These are phyloP conservation scores for Lichina pygmaea DNA, from an alignment of 495 filamentous ascomycete species.

Conservation along the genomic window DNA sequence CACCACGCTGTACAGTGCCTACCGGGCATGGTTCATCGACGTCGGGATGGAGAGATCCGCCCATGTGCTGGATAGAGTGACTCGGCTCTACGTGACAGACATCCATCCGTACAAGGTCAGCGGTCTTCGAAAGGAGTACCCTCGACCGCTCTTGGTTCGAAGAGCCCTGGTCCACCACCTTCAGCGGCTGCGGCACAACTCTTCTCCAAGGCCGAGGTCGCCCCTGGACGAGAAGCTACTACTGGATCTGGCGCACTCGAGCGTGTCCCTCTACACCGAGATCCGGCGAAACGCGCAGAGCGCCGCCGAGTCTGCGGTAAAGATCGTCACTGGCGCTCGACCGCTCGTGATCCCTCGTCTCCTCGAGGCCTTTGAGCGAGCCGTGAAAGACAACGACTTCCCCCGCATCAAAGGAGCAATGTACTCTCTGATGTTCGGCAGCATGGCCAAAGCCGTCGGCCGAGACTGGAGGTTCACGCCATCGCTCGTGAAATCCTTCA, in stretches of 20 bases:
- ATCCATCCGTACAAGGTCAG: slow-evolving; percentile 81
- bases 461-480: slow-evolving; percentile 87
- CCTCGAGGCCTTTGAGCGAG: slow-evolving; percentile 48
- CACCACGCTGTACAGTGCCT: slow-evolving; percentile 72
- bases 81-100: slow-evolving; percentile 57
- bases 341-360: slow-evolving; percentile 72
- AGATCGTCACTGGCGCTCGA: slow-evolving; percentile 61
- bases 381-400: slow-evolving; percentile 59
- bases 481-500: slow-evolving; percentile 59
- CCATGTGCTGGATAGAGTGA: slow-evolving; percentile 70
- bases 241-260: slow-evolving; percentile 69
- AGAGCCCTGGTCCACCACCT: slow-evolving; percentile 86
- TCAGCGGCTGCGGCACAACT: slow-evolving; percentile 78
- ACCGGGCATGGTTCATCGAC: slow-evolving; percentile 89
- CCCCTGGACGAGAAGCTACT: slow-evolving; percentile 62
- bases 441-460: slow-evolving; percentile 61
- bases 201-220: slow-evolving; percentile 57
- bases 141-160: slow-evolving; percentile 62
- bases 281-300: slow-evolving; percentile 80
- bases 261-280: slow-evolving; percentile 84
- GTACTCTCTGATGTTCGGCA: slow-evolving; percentile 71
- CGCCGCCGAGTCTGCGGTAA: slow-evolving; percentile 82
- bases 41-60: slow-evolving; percentile 90
- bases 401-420: slow-evolving; percentile 82
- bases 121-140: slow-evolving; percentile 77